Evolutionary conservation across 2,329 filamentous ascomycete genomes (phyloP).

Genomic region (Aspergillus quadricinctus): DNA sequence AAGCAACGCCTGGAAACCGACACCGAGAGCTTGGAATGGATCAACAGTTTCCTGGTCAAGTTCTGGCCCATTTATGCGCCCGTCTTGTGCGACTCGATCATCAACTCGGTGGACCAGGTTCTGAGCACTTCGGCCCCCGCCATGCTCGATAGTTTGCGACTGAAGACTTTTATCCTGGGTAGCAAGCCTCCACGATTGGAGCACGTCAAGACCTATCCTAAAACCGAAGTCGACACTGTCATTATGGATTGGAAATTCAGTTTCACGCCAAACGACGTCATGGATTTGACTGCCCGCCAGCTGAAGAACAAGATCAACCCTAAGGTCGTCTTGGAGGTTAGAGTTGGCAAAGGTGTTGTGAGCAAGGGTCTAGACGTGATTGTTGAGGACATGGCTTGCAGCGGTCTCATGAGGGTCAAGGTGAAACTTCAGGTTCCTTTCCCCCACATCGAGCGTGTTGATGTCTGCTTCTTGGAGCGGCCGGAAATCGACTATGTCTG

Average conservation of each 20-base stretch:
- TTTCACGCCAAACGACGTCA: constrained; percentile 92
- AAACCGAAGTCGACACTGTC: constrained; percentile 89
- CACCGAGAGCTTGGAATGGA: constrained; percentile 92
- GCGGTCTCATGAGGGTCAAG: constrained; percentile 92
- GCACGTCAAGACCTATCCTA: constrained; percentile 97
- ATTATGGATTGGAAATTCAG: constrained; percentile 99
- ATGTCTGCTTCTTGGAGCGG: constrained; percentile 88
- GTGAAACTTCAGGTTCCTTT: constrained; percentile 96
- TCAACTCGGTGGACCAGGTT: constrained; percentile 93
- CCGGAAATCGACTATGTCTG: constrained; percentile 95
- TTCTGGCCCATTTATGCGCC: constrained; percentile 99
- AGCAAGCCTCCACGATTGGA: constrained; percentile 94
- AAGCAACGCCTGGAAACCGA: constrained; percentile 86
- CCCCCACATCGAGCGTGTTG: constrained; percentile 89
- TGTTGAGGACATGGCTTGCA: constrained; percentile 95
- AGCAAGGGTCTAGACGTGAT: constrained; percentile 97
- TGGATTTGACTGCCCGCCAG: constrained; percentile 85
- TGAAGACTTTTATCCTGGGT: constrained; percentile 90
- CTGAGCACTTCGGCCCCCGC: constrained; percentile 85
- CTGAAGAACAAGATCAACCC: constrained; percentile 95
- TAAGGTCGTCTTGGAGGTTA: constrained; percentile 90
- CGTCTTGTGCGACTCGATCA: constrained; percentile 84
- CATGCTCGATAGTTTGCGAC: constrained; percentile 87
- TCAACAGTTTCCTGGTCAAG: constrained; percentile 96
- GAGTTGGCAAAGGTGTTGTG: constrained; percentile 91